These are phyloP conservation scores for Bruguiera hainesii DNA, from an alignment of 441 rosid genomes.

Conservation along the genomic window DNA sequence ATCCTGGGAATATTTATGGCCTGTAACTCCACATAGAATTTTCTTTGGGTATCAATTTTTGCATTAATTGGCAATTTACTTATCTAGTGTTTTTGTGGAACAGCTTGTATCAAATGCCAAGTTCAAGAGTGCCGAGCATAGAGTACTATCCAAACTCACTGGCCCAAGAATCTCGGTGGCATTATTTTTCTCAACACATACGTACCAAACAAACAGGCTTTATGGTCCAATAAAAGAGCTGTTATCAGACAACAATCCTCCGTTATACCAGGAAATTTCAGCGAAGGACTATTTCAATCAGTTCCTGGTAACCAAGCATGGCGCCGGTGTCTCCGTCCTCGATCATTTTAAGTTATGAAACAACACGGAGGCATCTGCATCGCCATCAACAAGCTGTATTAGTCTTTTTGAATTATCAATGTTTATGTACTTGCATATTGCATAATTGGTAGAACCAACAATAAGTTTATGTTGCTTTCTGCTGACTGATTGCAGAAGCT, in stretches of 20 bases:
- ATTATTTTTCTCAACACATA: constrained; percentile 16
- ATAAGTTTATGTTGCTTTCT: too few relatives aligned
- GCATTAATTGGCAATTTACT: too few relatives aligned
- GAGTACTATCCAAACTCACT: constrained; percentile 14
- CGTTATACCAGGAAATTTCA: constrained; percentile 18
- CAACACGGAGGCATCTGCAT: too few relatives aligned
- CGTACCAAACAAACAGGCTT: not conserved
- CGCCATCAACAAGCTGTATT: too few relatives aligned
- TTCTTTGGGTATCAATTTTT: too few relatives aligned
- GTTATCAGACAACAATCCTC: constrained; percentile 22
- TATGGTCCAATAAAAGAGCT: constrained; percentile 29
- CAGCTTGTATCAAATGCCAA: constrained; percentile 19
- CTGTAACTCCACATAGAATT: too few relatives aligned
- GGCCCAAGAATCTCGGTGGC: constrained; percentile 28
- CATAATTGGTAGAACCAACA: too few relatives aligned
- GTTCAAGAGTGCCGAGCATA: constrained; percentile 18
- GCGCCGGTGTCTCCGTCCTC: not conserved
- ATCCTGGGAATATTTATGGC: too few relatives aligned
- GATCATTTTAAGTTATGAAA: constrained; percentile 2
- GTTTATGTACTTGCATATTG: too few relatives aligned
- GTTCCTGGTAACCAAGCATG: too few relatives aligned
- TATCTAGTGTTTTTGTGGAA: not conserved
- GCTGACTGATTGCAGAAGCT: too few relatives aligned
- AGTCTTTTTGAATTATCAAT: too few relatives aligned
- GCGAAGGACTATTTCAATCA: not conserved